A percentile compares a stretch with the other conserved stretches of the same genome.
Evolutionary conservation across 495 filamentous ascomycete genomes (phyloP).

Genomic region (Wilcoxina mikolae): DNA sequence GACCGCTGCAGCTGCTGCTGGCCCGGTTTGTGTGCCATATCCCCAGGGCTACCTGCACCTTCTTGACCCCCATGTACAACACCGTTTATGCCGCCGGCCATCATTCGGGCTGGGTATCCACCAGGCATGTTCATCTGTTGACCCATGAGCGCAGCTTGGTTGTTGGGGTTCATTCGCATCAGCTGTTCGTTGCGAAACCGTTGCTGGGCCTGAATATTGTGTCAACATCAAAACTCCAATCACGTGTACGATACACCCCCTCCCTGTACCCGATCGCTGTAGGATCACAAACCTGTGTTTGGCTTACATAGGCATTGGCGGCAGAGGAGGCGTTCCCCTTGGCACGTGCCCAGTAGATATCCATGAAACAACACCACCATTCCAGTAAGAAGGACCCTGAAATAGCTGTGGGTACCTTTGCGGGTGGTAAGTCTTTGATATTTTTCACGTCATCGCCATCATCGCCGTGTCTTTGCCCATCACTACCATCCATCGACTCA

Average conservation of each 20-base stretch:
- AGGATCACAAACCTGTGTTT: slow-evolving; percentile 57
- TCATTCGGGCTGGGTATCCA: slow-evolving; percentile 4
- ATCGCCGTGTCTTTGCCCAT: slow-evolving; percentile 26
- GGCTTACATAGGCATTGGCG: slow-evolving; percentile 44
- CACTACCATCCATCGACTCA: slow-evolving; percentile 60
- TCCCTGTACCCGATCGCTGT: neutral
- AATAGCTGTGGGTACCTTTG: slow-evolving; percentile 47
- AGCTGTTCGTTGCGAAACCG: slow-evolving; percentile 4
- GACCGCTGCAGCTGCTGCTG: slow-evolving; percentile 4
- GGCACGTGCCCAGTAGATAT: slow-evolving; percentile 63
- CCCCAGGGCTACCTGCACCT: neutral
- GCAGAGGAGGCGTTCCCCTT: slow-evolving; percentile 10
- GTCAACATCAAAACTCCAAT: neutral
- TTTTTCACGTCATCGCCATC: slow-evolving; percentile 23
- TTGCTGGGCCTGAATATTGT: slow-evolving; percentile 4
- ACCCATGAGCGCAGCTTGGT: neutral
- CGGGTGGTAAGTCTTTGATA: slow-evolving; percentile 54
- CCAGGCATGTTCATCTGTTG: neutral
- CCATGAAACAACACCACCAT: slow-evolving; percentile 96
- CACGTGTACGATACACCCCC: neutral
- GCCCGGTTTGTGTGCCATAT: slow-evolving; percentile 6
- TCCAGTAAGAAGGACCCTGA: slow-evolving; percentile 75
- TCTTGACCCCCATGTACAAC: slow-evolving; percentile 6
- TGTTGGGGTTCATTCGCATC: slow-evolving; percentile 2
- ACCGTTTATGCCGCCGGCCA: neutral